phyloP scores from a whole-genome alignment of 371 early-diverging fungal genomes.

The Apophysomyces ossiformis region DNA sequence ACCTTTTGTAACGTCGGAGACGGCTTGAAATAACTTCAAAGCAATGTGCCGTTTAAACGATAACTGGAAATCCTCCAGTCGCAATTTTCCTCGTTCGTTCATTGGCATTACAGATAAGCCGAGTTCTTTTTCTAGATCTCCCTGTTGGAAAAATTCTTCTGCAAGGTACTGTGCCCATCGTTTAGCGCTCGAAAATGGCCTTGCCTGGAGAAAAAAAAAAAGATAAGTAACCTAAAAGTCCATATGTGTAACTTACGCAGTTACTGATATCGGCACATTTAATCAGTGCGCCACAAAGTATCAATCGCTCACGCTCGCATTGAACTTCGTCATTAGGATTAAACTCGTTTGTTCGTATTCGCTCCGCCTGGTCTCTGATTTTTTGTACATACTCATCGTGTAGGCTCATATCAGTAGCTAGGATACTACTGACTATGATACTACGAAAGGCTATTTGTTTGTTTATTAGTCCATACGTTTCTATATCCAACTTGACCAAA shows the following conservation, averaged over 20 bases:
- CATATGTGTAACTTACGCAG: constrained; percentile 47
- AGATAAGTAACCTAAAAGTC: background rate
- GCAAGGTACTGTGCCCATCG: constrained; percentile 62
- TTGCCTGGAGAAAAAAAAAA: constrained; percentile 39
- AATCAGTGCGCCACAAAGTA: constrained; percentile 73
- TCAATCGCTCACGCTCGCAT: constrained; percentile 38
- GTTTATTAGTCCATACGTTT: constrained; percentile 16
- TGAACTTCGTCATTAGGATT: constrained; percentile 25
- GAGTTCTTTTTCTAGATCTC: constrained; percentile 70
- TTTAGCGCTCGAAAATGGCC: constrained; percentile 66
- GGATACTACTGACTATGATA: constrained; percentile 71
- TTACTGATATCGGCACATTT: constrained; percentile 91
- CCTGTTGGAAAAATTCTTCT: constrained; percentile 71
- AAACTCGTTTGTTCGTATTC: constrained; percentile 34
- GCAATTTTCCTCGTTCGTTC: constrained; percentile 45
- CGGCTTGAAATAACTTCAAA: constrained; percentile 40
- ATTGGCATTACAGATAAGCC: constrained; percentile 50
- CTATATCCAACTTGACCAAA: constrained; percentile 6
- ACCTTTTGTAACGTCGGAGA: constrained; percentile 36
- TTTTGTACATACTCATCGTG: constrained; percentile 80
- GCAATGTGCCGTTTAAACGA: constrained; percentile 45
- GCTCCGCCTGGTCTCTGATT: constrained; percentile 62
- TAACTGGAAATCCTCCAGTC: constrained; percentile 46
- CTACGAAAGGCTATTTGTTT: constrained; percentile 63
- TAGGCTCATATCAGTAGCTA: constrained; percentile 87